Base-by-base conservation (phyloP, 2,329 filamentous ascomycete species). In the Curvularia eragrostidis region DNA sequence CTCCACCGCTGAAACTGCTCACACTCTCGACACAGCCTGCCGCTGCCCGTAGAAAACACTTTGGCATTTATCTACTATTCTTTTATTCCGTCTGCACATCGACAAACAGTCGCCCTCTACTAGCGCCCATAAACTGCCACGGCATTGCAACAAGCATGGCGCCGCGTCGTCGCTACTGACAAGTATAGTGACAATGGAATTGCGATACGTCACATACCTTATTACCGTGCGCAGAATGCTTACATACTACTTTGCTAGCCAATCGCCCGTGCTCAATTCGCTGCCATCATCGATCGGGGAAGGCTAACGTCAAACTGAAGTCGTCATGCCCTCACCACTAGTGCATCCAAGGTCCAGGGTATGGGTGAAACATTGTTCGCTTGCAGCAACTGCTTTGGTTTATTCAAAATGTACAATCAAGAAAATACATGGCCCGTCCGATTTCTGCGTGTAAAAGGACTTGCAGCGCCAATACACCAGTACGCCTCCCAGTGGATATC, bases 1-100 rank as follows among this genome's bases (percentile, higher is more conserved):
- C 48, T 39, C n/a, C 47, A 34, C 18, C 7, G 39, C 47, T 60
- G 60, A 61, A 51, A 59, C 61, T 54, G 56, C 53, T 52, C 49
- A 56, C 48, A 24, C 18, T 50, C n/a, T 61, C 48, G 32, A 30
- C 38, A 19, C 43, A 42, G 34, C 26, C n/a, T 28, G 34, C 55
- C 52, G 56, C 42, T 23, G 43, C 48, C 21, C 46, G 43, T 41
- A 54, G 50, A 56, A 49, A 43, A 54, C 52, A 61, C 52, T 41
- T 46, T 44, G 48, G 51, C 32, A 50, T 43, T 50, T 58, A 54
- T 53, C n/a, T n/a, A n/a, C n/a, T n/a, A n/a, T 12, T 23, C 24
- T 30, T 26, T n/a, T 36, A 48, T 56, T 48, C 26, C 48, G 47
- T 36, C 39, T 28, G 42, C 21, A 43, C 15, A 36, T 28, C 46